These are phyloP conservation scores for Diutina pseudorugosa DNA, from an alignment of 1,139 yeast species.

Conservation along the genomic window DNA sequence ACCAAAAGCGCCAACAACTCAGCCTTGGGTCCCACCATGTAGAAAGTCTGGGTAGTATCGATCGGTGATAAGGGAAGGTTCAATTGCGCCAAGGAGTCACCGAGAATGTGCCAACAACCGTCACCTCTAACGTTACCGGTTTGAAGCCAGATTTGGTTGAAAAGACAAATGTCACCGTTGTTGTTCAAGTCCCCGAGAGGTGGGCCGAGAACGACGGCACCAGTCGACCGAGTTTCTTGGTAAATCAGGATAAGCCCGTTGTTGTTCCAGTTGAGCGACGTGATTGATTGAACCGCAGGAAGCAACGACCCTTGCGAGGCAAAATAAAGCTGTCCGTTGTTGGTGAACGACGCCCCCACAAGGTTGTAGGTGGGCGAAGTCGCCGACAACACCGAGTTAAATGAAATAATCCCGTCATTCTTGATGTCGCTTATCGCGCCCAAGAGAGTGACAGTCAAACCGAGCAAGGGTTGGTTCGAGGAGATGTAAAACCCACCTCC, in stretches of 20 bases:
- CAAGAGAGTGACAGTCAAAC: neutral
- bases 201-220: neutral
- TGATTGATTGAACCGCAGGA: neutral
- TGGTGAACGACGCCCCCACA: neutral
- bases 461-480: neutral
- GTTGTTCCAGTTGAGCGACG: neutral
- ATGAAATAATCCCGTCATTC: neutral
- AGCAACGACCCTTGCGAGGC: neutral
- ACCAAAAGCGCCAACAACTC: neutral
- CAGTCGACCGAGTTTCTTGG: neutral
- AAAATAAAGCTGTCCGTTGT: constrained; percentile 1
- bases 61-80: neutral
- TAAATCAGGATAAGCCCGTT: neutral
- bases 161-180: constrained; percentile 2
- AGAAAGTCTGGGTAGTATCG: neutral
- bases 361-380: neutral
- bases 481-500: neutral
- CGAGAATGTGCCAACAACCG: neutral
- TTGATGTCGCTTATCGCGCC: neutral
- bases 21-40: neutral
- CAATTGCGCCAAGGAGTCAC: neutral
- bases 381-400: neutral
- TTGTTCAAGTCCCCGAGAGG: neutral
- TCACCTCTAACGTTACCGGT: neutral
- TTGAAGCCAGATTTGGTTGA: neutral